Percentiles rank a stretch among this genome's conserved stretches.
phyloP scores from a whole-genome alignment of 805 yeast genomes.

The Ogataea saltuana region DNA sequence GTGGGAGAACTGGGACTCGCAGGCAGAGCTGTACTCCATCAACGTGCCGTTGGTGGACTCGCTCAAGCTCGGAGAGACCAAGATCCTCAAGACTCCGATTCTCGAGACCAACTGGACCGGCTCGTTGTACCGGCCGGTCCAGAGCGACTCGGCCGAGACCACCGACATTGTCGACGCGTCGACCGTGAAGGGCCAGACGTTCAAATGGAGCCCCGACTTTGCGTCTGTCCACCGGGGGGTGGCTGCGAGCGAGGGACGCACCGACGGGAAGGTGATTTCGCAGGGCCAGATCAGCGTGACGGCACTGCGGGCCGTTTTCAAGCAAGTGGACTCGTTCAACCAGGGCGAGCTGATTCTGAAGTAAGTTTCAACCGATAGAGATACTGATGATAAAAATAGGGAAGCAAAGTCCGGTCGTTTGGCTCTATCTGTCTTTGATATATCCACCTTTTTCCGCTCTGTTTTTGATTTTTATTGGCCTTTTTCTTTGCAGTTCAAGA shows the following conservation, averaged over 20 bases:
- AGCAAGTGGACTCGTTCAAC: slow-evolving; percentile 46
- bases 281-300: slow-evolving; percentile 66
- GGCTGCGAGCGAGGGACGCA: slow-evolving; percentile 42
- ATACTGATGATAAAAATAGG: slow-evolving; percentile 1
- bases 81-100: slow-evolving; percentile 73
- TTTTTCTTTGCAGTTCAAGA: slow-evolving; percentile 2
- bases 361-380: slow-evolving; percentile 37
- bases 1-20: slow-evolving; percentile 54
- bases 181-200: slow-evolving; percentile 46
- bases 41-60: slow-evolving; percentile 74
- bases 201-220: slow-evolving; percentile 85
- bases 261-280: slow-evolving; percentile 71
- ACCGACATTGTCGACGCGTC: slow-evolving; percentile 51
- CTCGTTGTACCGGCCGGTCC: slow-evolving; percentile 24
- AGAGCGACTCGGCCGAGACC: slow-evolving; percentile 13
- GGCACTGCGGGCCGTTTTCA: slow-evolving; percentile 71
- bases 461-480: not conserved
- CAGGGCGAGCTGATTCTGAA: slow-evolving; percentile 58
- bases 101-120: slow-evolving; percentile 75
- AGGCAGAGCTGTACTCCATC: slow-evolving; percentile 74
- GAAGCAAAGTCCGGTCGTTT: no score
- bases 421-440: no score
- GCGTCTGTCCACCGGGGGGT: slow-evolving; percentile 60
- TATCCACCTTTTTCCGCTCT: not conserved
- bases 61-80: slow-evolving; percentile 56